Conservation (phyloP, 2,329 filamentous ascomycete species). For the Alternaria viburni region DNA sequence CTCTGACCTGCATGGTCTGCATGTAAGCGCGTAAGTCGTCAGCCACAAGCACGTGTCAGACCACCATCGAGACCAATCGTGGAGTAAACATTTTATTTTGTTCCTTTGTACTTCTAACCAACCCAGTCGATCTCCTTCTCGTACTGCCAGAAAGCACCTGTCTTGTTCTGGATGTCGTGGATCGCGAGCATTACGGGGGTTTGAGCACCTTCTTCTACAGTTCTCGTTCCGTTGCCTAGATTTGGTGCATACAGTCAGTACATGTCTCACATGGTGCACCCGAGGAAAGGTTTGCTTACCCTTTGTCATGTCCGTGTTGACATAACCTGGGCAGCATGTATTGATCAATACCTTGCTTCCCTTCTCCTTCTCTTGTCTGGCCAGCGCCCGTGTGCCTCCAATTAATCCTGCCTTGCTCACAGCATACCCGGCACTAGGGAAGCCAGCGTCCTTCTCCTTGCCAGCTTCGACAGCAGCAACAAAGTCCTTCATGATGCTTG, state of each 20-base stretch:
- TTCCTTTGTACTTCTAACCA: slow-evolving; percentile 38
- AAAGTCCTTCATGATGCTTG: slow-evolving; percentile 59
- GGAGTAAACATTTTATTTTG: not conserved
- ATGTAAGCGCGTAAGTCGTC: not conserved
- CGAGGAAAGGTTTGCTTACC: slow-evolving; percentile 1
- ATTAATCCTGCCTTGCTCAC: slow-evolving; percentile 56
- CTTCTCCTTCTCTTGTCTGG: slow-evolving; percentile 40
- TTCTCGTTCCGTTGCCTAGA: slow-evolving; percentile 41
- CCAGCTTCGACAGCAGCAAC: slow-evolving; percentile 54
- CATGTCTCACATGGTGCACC: not conserved
- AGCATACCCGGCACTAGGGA: slow-evolving; percentile 58
- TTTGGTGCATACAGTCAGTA: not conserved
- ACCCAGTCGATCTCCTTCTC: slow-evolving; percentile 47
- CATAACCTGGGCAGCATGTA: slow-evolving; percentile 53
- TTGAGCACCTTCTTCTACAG: slow-evolving; percentile 53
- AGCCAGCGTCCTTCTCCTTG: slow-evolving; percentile 56
- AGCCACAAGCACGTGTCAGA: not conserved
- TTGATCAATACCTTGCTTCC: slow-evolving; percentile 48
- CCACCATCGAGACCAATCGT: fast-evolving
- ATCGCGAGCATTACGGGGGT: slow-evolving; percentile 54
- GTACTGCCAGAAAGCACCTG: slow-evolving; percentile 51
- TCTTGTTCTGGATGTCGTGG: slow-evolving; percentile 45
- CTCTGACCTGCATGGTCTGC: not conserved
- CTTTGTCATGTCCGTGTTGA: slow-evolving; percentile 57
- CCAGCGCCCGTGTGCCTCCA: slow-evolving; percentile 51